Percentiles rank a stretch among this genome's conserved stretches.
Conservation (phyloP, 202 grass and related monocot genomes). For the Sporobolus alterniflorus region DNA sequence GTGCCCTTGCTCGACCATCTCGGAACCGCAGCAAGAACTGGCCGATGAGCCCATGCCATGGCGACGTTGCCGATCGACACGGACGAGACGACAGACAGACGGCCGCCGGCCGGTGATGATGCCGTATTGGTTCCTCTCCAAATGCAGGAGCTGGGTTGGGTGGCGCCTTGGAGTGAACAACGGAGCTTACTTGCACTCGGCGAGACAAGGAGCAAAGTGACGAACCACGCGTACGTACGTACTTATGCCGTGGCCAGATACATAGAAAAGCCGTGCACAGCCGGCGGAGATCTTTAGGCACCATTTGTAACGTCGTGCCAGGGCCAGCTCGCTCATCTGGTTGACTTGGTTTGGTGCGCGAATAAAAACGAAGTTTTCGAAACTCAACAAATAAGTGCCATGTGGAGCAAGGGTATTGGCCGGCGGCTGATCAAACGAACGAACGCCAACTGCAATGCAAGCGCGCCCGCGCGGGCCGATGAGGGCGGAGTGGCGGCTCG, state of each 20-base stretch:
- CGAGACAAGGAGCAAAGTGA: background rate
- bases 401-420: constrained; percentile 14
- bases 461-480: too few relatives aligned
- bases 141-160: background rate
- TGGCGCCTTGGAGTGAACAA: constrained; percentile 28
- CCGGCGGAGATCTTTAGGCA: constrained; percentile 23
- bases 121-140: background rate
- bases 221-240: background rate
- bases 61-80: too few relatives aligned
- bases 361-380: background rate
- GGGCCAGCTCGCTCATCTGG: background rate
- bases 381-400: background rate
- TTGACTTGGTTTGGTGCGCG: background rate
- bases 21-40: constrained; percentile 58
- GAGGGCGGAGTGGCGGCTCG: too few relatives aligned
- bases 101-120: background rate
- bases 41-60: constrained; percentile 46
- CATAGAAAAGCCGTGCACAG: background rate
- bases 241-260: background rate
- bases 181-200: background rate
- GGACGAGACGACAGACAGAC: background rate
- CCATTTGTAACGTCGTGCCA: constrained; percentile 17
- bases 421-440: background rate
- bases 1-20: constrained; percentile 66
- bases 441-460: background rate